Evolutionary conservation across 1,284 basidiomycete genomes (phyloP).

Genomic region (Ceratobasidium sp.): DNA sequence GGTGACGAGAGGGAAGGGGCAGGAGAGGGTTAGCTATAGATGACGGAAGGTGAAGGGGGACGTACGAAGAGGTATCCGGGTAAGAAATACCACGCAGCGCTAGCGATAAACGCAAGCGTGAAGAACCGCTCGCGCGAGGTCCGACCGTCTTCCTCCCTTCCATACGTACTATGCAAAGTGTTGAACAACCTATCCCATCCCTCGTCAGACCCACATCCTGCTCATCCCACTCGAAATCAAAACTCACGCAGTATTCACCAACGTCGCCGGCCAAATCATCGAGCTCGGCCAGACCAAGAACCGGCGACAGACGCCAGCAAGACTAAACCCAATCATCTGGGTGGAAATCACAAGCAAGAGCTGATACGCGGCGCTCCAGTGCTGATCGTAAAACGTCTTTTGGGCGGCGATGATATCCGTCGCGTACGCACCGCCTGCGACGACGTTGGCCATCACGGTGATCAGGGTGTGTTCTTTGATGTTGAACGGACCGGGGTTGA

Average conservation of each 20-base stretch:
- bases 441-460: conserved; percentile 57
- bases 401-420: conserved; percentile 74
- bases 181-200: conserved; percentile 64
- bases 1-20: too few relatives aligned
- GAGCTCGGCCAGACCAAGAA: conserved; percentile 81
- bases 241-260: conserved; percentile 64
- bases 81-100: conserved; percentile 77
- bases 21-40: too few relatives aligned
- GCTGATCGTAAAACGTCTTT: conserved; percentile 67
- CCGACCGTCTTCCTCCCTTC: conserved; percentile 73
- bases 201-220: too few relatives aligned
- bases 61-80: conserved; percentile 76
- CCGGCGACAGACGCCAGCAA: conserved; percentile 71
- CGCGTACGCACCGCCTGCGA: conserved; percentile 55
- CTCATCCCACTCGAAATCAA: too few relatives aligned
- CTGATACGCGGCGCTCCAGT: conserved; percentile 56
- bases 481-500: conserved; percentile 79
- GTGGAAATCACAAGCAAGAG: conserved; percentile 74
- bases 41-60: too few relatives aligned
- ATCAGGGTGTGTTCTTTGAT: conserved; percentile 76
- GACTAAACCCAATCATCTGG: conserved; percentile 77
- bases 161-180: conserved; percentile 74
- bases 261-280: conserved; percentile 84
- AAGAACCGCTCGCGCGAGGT: conserved; percentile 85
- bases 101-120: conserved; percentile 69